Conservation (phyloP, 345 rosid genomes). For the Eucalyptus microcorys region DNA sequence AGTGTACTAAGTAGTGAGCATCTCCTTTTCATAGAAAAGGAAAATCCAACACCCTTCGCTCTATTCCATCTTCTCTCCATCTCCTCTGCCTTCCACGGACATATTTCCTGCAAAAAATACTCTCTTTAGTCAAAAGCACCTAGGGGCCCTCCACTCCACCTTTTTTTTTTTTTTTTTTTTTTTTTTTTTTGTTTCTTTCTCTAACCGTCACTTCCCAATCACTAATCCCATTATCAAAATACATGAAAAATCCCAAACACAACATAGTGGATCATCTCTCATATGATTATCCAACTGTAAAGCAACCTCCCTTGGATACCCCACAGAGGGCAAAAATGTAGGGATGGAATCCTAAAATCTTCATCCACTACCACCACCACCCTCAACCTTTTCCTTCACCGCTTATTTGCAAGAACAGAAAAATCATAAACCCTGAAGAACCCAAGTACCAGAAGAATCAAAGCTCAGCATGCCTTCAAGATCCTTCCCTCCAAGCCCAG, state of each 20-base stretch:
- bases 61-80: background rate
- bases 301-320: constrained; percentile 32
- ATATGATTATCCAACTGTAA: constrained; percentile 31
- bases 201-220: background rate
- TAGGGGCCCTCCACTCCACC: constrained; percentile 24
- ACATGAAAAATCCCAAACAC: background rate
- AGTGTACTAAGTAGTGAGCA: background rate
- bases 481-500: constrained; percentile 24
- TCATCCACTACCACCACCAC: background rate
- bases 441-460: background rate
- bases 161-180: background rate
- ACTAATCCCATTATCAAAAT: background rate
- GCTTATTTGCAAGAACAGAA: background rate
- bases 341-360: background rate
- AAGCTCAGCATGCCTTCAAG: constrained; percentile 68
- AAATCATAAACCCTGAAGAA: background rate
- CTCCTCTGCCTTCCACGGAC: background rate
- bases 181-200: background rate
- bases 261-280: background rate
- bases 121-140: constrained; percentile 26
- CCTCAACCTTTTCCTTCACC: background rate
- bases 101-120: background rate
- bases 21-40: background rate
- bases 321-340: background rate
- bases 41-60: background rate